Evolutionary conservation across 768 basidiomycete genomes (phyloP).

Genomic region (Phanerodontia chrysosporium): DNA sequence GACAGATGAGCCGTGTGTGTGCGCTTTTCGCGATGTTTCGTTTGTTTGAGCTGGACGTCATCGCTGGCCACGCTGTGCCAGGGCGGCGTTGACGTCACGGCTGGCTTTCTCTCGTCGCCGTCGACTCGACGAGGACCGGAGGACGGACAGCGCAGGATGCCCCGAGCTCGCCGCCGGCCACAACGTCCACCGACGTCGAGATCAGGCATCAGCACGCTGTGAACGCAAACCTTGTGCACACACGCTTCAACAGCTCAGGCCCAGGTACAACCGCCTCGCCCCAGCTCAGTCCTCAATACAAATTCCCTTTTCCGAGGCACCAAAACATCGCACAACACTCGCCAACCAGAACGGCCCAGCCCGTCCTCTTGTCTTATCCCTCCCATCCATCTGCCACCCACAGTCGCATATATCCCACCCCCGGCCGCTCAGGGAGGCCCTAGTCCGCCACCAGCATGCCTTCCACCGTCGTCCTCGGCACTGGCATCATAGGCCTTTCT

Average conservation of each 20-base stretch:
- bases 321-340: neutral
- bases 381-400: neutral
- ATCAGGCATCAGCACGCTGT: too few species aligned
- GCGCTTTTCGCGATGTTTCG: neutral
- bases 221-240: neutral
- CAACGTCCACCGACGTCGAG: too few species aligned
- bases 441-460: slow-evolving; percentile 16
- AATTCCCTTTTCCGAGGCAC: neutral
- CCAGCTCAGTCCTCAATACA: neutral
- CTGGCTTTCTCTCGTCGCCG: neutral
- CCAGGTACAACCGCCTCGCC: neutral
- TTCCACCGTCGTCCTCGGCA: slow-evolving; percentile 40
- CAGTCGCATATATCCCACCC: neutral
- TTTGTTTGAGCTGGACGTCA: too few species aligned
- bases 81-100: neutral
- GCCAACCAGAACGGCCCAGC: neutral
- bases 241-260: neutral
- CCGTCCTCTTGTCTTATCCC: neutral
- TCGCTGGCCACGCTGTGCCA: too few species aligned
- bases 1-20: too few species aligned
- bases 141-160: neutral
- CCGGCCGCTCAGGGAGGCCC: neutral
- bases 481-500: slow-evolving; percentile 43
- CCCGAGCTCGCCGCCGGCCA: neutral
- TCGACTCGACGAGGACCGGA: neutral